Evolutionary conservation across 164 flowering plant species (phyloP).

Genomic region (Nymphaea colorata): DNA sequence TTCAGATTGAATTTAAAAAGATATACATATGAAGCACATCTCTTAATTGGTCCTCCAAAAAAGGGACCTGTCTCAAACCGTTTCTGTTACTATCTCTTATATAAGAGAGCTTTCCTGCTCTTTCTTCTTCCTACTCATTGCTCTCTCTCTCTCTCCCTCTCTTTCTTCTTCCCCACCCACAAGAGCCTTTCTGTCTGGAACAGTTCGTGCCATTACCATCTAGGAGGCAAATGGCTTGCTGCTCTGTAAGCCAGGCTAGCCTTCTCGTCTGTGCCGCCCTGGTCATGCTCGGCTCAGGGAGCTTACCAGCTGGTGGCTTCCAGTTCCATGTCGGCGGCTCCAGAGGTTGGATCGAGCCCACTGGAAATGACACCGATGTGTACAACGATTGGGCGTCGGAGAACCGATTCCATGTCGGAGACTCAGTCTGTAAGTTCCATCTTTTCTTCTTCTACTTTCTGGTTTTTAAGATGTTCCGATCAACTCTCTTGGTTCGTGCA

Average conservation of each 20-base stretch:
- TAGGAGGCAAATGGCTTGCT: background rate
- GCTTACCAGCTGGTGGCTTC: conserved; percentile 13
- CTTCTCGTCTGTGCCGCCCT: background rate
- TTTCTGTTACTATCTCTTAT: too few species aligned
- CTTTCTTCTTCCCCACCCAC: background rate
- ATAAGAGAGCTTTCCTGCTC: too few species aligned
- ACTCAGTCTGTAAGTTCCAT: conserved; percentile 36
- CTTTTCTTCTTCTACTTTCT: background rate
- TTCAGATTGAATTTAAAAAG: too few species aligned
- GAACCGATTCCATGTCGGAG: conserved; percentile 53
- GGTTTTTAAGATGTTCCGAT: too few species aligned
- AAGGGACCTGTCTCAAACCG: too few species aligned
- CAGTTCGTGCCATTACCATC: background rate
- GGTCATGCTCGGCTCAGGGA: conserved; percentile 6
- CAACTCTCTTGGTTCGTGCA: background rate
- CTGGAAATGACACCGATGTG: conserved; percentile 22
- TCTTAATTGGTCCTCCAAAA: too few species aligned
- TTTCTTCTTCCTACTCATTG: background rate
- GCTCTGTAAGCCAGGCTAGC: background rate
- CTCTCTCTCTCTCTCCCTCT: background rate
- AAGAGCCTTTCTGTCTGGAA: background rate
- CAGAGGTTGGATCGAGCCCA: conserved; percentile 36
- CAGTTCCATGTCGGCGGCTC: conserved; percentile 44
- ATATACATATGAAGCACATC: too few species aligned
- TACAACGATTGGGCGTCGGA: conserved; percentile 43